These are phyloP conservation scores for Penicillium digitatum DNA, from an alignment of 2,329 filamentous ascomycete genomes.

Conservation along the genomic window DNA sequence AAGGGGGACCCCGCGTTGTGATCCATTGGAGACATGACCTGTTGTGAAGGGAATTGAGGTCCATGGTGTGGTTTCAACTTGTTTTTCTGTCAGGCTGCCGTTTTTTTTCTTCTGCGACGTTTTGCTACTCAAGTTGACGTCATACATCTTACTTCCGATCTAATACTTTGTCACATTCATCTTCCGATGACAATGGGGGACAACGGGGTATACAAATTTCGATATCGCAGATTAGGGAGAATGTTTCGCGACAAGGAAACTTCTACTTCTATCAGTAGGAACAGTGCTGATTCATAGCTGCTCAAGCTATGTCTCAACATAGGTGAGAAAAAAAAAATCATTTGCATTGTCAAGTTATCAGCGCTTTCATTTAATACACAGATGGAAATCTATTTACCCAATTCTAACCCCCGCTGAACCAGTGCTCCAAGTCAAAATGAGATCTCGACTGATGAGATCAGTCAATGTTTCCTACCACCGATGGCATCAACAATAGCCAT, in stretches of 20 bases:
- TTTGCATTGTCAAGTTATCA: too few species aligned
- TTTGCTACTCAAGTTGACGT: not conserved
- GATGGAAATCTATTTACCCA: not conserved
- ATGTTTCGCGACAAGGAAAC: not conserved
- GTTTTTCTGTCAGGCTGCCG: not conserved
- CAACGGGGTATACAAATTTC: too few species aligned
- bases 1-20: constrained; percentile 2
- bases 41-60: not conserved
- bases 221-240: too few species aligned
- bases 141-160: not conserved
- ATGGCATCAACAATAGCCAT: constrained; percentile 1
- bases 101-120: not conserved
- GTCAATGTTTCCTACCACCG: not conserved
- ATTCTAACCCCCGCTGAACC: not conserved
- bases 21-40: not conserved
- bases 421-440: not conserved
- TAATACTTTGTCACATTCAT: not conserved
- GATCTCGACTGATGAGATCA: too few species aligned
- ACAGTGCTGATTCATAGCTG: not conserved
- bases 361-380: not conserved
- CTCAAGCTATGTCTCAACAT: not conserved
- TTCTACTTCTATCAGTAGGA: not conserved
- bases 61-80: not conserved
- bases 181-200: not conserved
- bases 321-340: too few species aligned